Evolutionary conservation across 371 early-diverging fungal genomes (phyloP).

Genomic region (Apophysomyces ossiformis): DNA sequence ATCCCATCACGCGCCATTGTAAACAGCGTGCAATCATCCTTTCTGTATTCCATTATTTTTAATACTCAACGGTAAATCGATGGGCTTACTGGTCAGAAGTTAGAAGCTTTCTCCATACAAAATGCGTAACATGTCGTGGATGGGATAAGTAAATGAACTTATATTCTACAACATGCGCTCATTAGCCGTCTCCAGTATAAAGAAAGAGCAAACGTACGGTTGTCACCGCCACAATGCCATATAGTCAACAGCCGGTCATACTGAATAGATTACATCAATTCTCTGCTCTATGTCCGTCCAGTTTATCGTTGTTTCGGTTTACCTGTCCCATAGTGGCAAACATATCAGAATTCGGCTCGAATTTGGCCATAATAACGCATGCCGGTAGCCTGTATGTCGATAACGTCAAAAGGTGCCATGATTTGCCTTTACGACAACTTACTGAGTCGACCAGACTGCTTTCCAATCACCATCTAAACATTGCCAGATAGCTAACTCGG

Average conservation of each 20-base stretch:
- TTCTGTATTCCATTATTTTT: conserved; percentile 9
- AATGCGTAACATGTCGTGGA: conserved; percentile 64
- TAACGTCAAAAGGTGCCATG: neutral
- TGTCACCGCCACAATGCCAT: conserved; percentile 56
- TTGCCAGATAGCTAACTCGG: conserved; percentile 36
- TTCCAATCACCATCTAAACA: conserved; percentile 22
- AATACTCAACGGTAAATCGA: neutral
- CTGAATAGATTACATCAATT: conserved; percentile 33
- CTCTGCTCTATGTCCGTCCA: neutral
- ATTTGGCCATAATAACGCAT: conserved; percentile 49
- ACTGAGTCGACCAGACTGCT: conserved; percentile 29
- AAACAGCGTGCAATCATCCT: conserved; percentile 60
- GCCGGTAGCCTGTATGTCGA: conserved; percentile 30
- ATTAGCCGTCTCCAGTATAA: neutral
- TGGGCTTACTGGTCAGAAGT: conserved; percentile 27
- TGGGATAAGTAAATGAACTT: conserved; percentile 75
- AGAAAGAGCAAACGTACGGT: conserved; percentile 1
- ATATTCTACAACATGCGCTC: conserved; percentile 33
- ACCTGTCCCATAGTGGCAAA: conserved; percentile 74
- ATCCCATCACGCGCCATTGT: conserved; percentile 77
- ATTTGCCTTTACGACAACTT: neutral
- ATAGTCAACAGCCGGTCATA: conserved; percentile 73
- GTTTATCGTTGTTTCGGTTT: conserved; percentile 3
- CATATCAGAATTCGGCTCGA: conserved; percentile 69
- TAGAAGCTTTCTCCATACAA: conserved; percentile 70